Conservation (phyloP, 202 grass and related monocot species). For the Panicum virgatum region DNA sequence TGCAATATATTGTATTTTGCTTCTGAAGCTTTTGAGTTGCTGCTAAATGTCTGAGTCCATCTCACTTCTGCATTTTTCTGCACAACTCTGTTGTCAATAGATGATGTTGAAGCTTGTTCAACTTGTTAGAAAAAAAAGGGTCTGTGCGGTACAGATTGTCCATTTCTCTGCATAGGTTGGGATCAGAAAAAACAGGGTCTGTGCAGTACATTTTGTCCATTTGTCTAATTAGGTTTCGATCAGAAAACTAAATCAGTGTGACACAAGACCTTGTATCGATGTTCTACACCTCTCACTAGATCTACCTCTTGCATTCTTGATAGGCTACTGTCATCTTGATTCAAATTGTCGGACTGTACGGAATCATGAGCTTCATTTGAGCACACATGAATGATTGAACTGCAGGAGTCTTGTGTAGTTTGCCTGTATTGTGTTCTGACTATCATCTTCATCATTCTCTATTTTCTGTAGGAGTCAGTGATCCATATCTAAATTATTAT, state of each 20-base stretch:
- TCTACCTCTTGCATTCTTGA: not conserved
- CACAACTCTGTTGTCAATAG: not conserved
- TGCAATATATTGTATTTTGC: not conserved
- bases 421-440: not conserved
- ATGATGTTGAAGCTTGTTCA: not conserved
- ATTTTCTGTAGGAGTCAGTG: not conserved
- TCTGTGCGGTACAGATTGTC: not conserved
- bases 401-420: not conserved
- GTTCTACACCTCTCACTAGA: not conserved
- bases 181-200: not conserved
- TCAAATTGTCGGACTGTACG: not conserved
- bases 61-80: conserved; percentile 3
- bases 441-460: not conserved
- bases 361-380: not conserved
- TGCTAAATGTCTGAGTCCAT: not conserved
- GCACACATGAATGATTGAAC: not conserved
- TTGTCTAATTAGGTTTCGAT: not conserved
- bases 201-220: not conserved
- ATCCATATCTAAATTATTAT: not conserved
- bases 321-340: conserved; percentile 8
- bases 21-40: conserved; percentile 13
- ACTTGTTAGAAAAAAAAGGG: not conserved
- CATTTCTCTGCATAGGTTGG: not conserved
- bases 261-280: not conserved
- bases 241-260: not conserved